Conservation (phyloP, 345 rosid species). For the Gossypium bickii region DNA sequence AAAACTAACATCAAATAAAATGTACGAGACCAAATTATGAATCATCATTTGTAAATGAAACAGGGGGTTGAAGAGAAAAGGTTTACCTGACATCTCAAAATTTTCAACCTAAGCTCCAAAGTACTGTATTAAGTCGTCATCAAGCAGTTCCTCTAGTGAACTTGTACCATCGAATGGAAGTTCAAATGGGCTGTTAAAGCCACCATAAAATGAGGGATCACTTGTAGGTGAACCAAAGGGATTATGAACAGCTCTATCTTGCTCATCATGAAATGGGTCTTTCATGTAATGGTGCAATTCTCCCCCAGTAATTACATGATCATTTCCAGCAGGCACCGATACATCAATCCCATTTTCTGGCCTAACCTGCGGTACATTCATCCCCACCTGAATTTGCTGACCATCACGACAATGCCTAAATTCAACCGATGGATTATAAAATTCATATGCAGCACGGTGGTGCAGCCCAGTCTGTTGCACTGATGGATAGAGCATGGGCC, state of each 20-base stretch:
- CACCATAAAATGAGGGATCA: constrained; percentile 44
- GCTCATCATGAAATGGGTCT: constrained; percentile 48
- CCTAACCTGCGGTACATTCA: constrained; percentile 30
- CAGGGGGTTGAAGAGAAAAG: constrained; percentile 11
- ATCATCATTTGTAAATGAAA: not conserved
- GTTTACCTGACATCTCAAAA: constrained; percentile 20
- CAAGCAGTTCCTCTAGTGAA: constrained; percentile 23
- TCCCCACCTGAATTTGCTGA: constrained; percentile 38
- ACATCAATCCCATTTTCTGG: constrained; percentile 37
- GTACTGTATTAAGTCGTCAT: constrained; percentile 32
- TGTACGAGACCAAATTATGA: not conserved
- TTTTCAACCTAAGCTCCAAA: constrained; percentile 34
- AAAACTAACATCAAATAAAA: constrained; percentile 1
- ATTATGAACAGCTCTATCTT: constrained; percentile 53
- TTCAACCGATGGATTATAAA: constrained; percentile 44
- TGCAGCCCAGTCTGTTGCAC: constrained; percentile 44
- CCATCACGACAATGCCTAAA: constrained; percentile 39
- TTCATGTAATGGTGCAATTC: constrained; percentile 36
- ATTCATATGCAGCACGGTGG: constrained; percentile 37
- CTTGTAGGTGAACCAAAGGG: constrained; percentile 51
- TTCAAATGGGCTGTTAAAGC: constrained; percentile 24
- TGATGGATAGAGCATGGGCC: constrained; percentile 47
- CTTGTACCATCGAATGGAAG: constrained; percentile 21
- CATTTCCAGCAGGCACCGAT: constrained; percentile 34
- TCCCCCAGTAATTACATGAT: constrained; percentile 32